Evolutionary conservation across 306 rosid species (phyloP).

Genomic region (Erythrophleum fordii): DNA sequence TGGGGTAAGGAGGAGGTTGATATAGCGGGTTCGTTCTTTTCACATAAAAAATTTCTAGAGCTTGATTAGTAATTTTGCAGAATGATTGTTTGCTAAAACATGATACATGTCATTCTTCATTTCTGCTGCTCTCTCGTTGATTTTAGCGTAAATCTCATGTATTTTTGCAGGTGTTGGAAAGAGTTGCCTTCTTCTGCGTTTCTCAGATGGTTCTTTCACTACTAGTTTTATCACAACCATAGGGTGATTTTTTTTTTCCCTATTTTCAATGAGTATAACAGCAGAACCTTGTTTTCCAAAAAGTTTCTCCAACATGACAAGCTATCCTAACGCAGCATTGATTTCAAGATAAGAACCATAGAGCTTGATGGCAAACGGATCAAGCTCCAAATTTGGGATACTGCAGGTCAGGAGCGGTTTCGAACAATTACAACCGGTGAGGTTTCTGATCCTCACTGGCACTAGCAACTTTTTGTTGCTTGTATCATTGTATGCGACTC

Average conservation of each 20-base stretch:
- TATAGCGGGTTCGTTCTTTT: too few relatives aligned
- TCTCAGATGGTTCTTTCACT: constrained; percentile 97
- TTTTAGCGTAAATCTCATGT: constrained; percentile 2
- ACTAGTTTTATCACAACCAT: constrained; percentile 97
- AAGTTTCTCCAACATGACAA: constrained; percentile 31
- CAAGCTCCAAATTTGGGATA: constrained; percentile 98
- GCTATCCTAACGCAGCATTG: constrained; percentile 66
- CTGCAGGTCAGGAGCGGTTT: constrained; percentile 98
- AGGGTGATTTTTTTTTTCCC: constrained; percentile 56
- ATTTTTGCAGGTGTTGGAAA: constrained; percentile 85
- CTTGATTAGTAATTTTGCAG: background rate
- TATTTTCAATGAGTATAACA: constrained; percentile 4
- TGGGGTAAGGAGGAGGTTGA: background rate
- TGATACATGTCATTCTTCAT: background rate
- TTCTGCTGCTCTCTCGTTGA: background rate
- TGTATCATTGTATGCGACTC: background rate
- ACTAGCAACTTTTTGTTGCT: constrained; percentile 15
- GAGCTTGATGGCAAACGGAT: constrained; percentile 94
- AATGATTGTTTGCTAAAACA: background rate
- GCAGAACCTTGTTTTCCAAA: constrained; percentile 8
- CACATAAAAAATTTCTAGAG: background rate
- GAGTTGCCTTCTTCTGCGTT: constrained; percentile 97
- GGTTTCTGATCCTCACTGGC: constrained; percentile 23
- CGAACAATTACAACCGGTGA: constrained; percentile 97
- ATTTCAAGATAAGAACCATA: too few relatives aligned